Evolutionary conservation across 2,329 filamentous ascomycete species (phyloP).

Genomic region (Sporothrix dimorphospora): DNA sequence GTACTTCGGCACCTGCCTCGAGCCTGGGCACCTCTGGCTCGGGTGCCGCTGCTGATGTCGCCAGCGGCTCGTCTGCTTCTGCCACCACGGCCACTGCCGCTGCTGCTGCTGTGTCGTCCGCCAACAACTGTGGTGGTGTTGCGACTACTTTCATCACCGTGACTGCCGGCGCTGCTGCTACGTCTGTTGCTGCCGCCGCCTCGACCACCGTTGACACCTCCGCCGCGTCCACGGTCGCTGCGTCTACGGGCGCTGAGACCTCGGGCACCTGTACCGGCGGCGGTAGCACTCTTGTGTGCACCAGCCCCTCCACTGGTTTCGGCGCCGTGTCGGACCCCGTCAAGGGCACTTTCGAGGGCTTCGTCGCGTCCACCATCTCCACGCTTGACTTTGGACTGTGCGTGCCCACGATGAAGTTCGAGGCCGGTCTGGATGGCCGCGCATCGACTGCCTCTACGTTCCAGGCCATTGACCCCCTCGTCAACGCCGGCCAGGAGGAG

Average conservation of each 20-base stretch:
- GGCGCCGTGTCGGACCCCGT: constrained; percentile 32
- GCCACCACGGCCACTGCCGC: background rate
- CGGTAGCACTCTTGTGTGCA: constrained; percentile 28
- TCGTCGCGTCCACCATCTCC: constrained; percentile 32
- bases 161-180: constrained; percentile 17
- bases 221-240: constrained; percentile 7
- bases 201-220: constrained; percentile 16
- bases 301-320: constrained; percentile 19
- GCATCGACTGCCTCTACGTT: constrained; percentile 65
- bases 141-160: constrained; percentile 21
- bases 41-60: constrained; percentile 23
- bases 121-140: background rate
- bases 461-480: constrained; percentile 64
- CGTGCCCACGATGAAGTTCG: constrained; percentile 62
- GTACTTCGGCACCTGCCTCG: constrained; percentile 35
- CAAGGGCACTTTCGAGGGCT: constrained; percentile 32
- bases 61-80: constrained; percentile 1
- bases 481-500: constrained; percentile 66
- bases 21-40: constrained; percentile 26
- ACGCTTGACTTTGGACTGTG: constrained; percentile 57
- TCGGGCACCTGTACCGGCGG: constrained; percentile 26
- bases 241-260: constrained; percentile 10
- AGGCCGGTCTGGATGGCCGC: constrained; percentile 61
- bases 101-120: background rate
- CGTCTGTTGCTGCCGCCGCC: background rate